phyloP scores from a whole-genome alignment of 1,139 yeast genomes.

The Candida dubliniensis region DNA sequence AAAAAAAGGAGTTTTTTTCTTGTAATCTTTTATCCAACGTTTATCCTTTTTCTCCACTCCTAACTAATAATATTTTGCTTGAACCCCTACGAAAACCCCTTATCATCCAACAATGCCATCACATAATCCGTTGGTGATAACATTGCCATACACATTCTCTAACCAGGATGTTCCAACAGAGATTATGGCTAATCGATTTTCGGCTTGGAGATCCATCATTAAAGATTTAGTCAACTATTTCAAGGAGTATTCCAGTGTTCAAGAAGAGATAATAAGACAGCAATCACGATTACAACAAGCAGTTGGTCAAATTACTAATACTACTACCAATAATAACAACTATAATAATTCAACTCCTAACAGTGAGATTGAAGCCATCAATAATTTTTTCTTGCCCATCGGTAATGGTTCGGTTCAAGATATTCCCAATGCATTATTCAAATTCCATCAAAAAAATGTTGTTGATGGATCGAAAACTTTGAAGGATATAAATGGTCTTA shows the following conservation, averaged over 20 bases:
- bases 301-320: conserved; percentile 41
- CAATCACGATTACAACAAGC: conserved; percentile 82
- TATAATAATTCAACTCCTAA: conserved; percentile 9
- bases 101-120: neutral
- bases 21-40: too few relatives aligned
- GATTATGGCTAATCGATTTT: conserved; percentile 75
- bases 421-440: conserved; percentile 69
- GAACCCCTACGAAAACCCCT: neutral
- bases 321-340: conserved; percentile 9
- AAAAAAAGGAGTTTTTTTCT: too few relatives aligned
- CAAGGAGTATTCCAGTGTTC: conserved; percentile 77
- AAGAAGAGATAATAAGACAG: conserved; percentile 84
- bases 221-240: conserved; percentile 73
- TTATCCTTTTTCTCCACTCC: neutral
- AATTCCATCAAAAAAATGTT: conserved; percentile 75
- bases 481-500: conserved; percentile 65
- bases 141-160: conserved; percentile 37
- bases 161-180: conserved; percentile 69
- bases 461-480: conserved; percentile 64
- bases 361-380: conserved; percentile 24
- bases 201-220: conserved; percentile 82
- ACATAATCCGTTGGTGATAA: conserved; percentile 38
- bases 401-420: conserved; percentile 86
- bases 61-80: neutral
- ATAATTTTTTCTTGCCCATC: conserved; percentile 61